These are phyloP conservation scores for Biscogniauxia sp. DNA, from an alignment of 2,329 filamentous ascomycete species.

Conservation along the genomic window DNA sequence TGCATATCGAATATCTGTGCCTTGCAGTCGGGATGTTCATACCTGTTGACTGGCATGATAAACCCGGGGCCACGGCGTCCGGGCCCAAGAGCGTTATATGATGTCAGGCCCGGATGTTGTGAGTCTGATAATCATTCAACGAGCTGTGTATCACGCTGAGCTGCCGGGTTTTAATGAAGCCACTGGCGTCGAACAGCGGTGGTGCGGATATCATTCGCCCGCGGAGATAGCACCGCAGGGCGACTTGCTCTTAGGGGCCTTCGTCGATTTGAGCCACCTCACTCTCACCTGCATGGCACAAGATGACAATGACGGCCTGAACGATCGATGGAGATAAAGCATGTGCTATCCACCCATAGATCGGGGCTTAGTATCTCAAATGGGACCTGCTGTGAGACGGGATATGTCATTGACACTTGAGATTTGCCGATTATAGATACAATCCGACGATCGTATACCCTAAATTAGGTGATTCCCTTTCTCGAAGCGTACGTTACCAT, in stretches of 20 bases:
- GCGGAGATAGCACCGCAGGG: background rate
- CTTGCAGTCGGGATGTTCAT: background rate
- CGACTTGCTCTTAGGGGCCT: background rate
- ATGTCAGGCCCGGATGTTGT: background rate
- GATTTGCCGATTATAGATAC: no score
- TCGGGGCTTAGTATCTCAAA: no score
- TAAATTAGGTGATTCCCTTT: no score
- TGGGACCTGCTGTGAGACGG: no score
- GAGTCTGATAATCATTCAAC: background rate
- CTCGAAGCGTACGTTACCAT: no score
- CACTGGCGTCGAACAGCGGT: background rate
- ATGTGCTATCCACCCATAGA: no score
- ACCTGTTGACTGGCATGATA: background rate
- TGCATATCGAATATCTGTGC: no score
- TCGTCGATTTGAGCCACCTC: background rate
- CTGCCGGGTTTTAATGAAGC: background rate
- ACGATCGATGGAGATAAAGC: background rate
- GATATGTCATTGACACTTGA: no score
- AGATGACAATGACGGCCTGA: background rate
- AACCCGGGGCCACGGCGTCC: background rate
- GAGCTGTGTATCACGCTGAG: background rate
- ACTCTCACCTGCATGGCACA: background rate
- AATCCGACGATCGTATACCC: no score
- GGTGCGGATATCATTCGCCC: background rate
- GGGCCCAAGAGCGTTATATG: background rate